A percentile compares a stretch with the other conserved stretches of the same genome.
Evolutionary conservation across 2,329 filamentous ascomycete genomes (phyloP).

Genomic region (Akanthomyces dipterigenus): DNA sequence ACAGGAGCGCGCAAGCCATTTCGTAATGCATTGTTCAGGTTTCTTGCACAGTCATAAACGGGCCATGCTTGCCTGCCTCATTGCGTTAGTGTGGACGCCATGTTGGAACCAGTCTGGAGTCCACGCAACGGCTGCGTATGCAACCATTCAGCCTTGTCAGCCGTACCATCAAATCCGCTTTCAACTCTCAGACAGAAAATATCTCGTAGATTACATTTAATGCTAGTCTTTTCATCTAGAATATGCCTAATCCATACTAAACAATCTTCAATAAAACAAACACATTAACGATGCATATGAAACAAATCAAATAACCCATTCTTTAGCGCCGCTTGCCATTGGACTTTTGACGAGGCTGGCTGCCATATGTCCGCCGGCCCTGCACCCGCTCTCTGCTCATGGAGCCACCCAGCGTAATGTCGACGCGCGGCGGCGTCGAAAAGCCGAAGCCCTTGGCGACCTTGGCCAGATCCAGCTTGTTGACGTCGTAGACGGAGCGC

Average conservation of each 20-base stretch:
- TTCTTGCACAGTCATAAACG: neutral
- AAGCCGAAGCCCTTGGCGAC: slow-evolving; percentile 83
- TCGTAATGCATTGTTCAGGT: neutral
- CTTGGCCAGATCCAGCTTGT: slow-evolving; percentile 77
- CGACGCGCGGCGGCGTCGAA: slow-evolving; percentile 69
- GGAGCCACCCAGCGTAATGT: slow-evolving; percentile 75
- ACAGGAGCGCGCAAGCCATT: neutral
- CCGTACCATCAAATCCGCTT: neutral
- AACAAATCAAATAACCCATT: neutral
- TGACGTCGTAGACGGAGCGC: slow-evolving; percentile 63
- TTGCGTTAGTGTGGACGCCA: neutral
- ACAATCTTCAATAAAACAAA: neutral
- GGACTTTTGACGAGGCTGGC: slow-evolving; percentile 59
- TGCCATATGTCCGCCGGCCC: slow-evolving; percentile 65
- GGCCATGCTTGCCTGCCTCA: neutral
- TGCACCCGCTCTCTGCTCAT: slow-evolving; percentile 63
- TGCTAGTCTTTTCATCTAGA: neutral
- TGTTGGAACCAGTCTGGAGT: neutral
- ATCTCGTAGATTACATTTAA: neutral
- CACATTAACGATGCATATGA: neutral
- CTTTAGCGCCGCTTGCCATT: slow-evolving; percentile 15
- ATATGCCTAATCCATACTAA: neutral
- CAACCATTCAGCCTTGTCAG: neutral
- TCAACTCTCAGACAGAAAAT: neutral
- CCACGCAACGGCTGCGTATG: neutral